Base-by-base conservation (phyloP, 306 rosid genomes). In the Vigna unguiculata region DNA sequence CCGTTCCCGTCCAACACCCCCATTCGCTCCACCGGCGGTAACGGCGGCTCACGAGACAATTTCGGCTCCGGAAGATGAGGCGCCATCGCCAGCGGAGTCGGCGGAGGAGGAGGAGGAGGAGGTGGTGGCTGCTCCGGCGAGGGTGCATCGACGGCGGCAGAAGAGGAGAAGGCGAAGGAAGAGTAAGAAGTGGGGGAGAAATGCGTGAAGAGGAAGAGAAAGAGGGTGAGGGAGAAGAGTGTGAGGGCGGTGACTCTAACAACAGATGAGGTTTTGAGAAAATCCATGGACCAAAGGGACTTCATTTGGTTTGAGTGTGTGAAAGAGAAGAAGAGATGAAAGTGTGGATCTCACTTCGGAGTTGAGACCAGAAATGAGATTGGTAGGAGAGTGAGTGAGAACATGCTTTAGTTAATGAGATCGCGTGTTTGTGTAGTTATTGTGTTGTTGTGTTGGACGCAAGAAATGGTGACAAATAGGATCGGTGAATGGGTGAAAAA, bases 1-100 rank as follows among this genome's bases (percentile, higher is more conserved):
- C 97, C 98, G 57, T 86, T 88, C 60, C 87, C 92, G 57, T 92
- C 91, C 47, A 95, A 36, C 20, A 95, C 58, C 19, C 97, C 98
- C 79, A 78, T 83, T 71, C 88, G 74, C 85, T 85, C 83, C 69
- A 85, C 83, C 45, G 78, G 79, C 13, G 98, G 91, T 9, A 89
- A 82, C 7, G 88, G 84, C 17, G 83, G 84, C 4, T 61, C 0
- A n/a, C 3, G 61, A 49, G 74, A 61, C 0, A 49, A 6, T 19
- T 81, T 85, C 45, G 45, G 45, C 13, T 2, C 12, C 45, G 45
- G 40, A 6, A 1, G 40, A 34, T 6, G 40, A 34, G 45, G 13
- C 45, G 45, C 0, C 45, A 9, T 81, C 45, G 13, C 11, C 45
- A 11, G 4, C 45, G 45, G 13, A 9, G 13, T 9, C 43, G 3